Conservation (phyloP, 2,329 filamentous ascomycete genomes). For the Neospermospora avenae region DNA sequence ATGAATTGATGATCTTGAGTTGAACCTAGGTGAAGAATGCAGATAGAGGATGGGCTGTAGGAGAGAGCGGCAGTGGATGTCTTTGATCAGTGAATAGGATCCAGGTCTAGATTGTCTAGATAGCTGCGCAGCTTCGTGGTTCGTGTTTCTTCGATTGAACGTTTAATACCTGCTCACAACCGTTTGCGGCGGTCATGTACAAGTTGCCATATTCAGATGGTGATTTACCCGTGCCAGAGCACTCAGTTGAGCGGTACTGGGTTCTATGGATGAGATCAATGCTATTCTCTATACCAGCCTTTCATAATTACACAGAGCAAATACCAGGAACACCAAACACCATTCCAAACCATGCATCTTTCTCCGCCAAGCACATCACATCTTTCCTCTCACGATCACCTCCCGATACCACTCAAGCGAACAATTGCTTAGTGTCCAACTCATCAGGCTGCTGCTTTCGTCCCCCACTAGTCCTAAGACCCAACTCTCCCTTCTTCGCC, state of each 20-base stretch:
- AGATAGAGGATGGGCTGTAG: too few relatives aligned
- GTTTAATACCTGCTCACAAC: too few relatives aligned
- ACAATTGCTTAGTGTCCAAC: slow-evolving; percentile 73
- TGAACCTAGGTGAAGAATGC: too few relatives aligned
- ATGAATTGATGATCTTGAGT: too few relatives aligned
- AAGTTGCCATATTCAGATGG: too few relatives aligned
- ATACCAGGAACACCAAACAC: slow-evolving; percentile 19
- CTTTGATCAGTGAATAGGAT: too few relatives aligned
- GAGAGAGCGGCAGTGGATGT: too few relatives aligned
- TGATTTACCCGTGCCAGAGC: too few relatives aligned
- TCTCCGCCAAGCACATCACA: not conserved
- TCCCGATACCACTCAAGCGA: slow-evolving; percentile 50
- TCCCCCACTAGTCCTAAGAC: slow-evolving; percentile 65
- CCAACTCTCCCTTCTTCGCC: slow-evolving; percentile 72
- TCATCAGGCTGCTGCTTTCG: slow-evolving; percentile 61
- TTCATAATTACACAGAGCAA: slow-evolving; percentile 3
- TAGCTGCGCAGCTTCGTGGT: too few relatives aligned
- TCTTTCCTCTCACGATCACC: not conserved
- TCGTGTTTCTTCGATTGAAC: too few relatives aligned
- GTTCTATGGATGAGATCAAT: not conserved
- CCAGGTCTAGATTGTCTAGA: too few relatives aligned
- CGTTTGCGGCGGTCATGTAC: too few relatives aligned
- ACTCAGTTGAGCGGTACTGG: not conserved
- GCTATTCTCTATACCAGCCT: slow-evolving; percentile 8
- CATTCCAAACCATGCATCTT: not conserved